phyloP scores from a whole-genome alignment of 306 rosid species.

The Glycyrrhiza uralensis region DNA sequence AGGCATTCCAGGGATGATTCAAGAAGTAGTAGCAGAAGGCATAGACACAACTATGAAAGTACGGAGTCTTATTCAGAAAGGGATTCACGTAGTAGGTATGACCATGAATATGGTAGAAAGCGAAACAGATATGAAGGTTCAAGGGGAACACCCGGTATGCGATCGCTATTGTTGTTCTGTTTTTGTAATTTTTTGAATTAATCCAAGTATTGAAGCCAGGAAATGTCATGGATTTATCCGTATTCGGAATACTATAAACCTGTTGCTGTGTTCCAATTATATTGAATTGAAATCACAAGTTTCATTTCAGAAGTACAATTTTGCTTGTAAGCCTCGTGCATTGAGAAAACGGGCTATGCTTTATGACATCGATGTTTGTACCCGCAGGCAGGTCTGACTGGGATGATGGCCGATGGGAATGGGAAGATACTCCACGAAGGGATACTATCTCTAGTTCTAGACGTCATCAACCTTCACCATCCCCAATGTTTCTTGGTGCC shows the following conservation, averaged over 20 bases:
- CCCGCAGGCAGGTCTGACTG: slow-evolving; percentile 86
- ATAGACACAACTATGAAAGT: slow-evolving; percentile 37
- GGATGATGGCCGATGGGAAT: slow-evolving; percentile 96
- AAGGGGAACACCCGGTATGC: slow-evolving; percentile 74
- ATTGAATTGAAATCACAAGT: slow-evolving; percentile 7
- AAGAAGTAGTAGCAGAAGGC: slow-evolving; percentile 51
- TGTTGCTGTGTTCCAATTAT: not conserved
- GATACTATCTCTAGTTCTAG: slow-evolving; percentile 59
- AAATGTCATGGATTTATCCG: slow-evolving; percentile 1
- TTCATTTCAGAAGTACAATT: not conserved
- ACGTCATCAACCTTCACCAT: slow-evolving; percentile 81
- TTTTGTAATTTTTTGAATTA: slow-evolving; percentile 1
- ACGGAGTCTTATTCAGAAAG: slow-evolving; percentile 54
- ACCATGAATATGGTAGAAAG: slow-evolving; percentile 53
- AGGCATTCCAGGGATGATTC: slow-evolving; percentile 47
- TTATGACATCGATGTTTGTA: not conserved
- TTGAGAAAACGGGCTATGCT: slow-evolving; percentile 16
- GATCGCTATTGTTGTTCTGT: not conserved
- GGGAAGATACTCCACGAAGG: slow-evolving; percentile 89
- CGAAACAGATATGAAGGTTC: slow-evolving; percentile 71
- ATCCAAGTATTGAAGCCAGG: not conserved
- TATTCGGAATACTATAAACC: slow-evolving; percentile 6
- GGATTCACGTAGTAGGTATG: slow-evolving; percentile 60
- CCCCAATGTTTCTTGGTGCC: slow-evolving; percentile 90
- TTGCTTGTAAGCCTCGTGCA: slow-evolving; percentile 3